Evolutionary conservation across 495 filamentous ascomycete species (phyloP), one percentile per base, ranked within the genome.

Genomic region (Penicillium longicatenatum): DNA sequence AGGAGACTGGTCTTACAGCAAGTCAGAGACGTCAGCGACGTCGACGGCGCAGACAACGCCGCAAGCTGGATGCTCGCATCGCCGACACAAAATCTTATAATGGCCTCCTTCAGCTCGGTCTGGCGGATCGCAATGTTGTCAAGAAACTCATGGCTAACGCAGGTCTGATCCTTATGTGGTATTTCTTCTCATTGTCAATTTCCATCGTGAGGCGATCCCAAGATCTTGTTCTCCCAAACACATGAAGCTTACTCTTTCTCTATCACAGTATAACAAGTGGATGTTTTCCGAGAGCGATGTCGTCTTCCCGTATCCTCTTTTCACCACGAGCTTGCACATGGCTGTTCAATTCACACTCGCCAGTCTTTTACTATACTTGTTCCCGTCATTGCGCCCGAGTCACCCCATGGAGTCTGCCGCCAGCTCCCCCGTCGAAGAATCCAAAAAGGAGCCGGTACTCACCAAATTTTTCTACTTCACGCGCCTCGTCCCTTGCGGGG

Each of bases 251-350:
- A 31, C 19, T 30, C 1, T 17, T 10, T 30, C 14, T 17, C 43
- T 17, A 31, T 26, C 30, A 22, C 62, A 95, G 91, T 99, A 99
- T 76, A 99, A 99, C 79, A 98, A 97, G 80, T 98, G 95, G 95
- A 99, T 99, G 95, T 99, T 99, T 73, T 88, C 89, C 59, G 76
- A 86, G 17, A 84, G 87, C 50, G 86, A 91, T 53, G 84, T 93
- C 60, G 83, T 97, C 65, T 99, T 99, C 69, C 88, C 90, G 46
- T 98, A 92, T 59, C 95, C 95, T 46, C 84, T 99, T 50, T 98
- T 98, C 76, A 96, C 92, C 2, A 99, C 95, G 11, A 90, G 91
- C 62, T 70, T 92, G 65, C 95, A 99, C 76, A 97, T 99, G 92
- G 74, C 92, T 30, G 93, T 99, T 39, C 95, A 99, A 73, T 98